A percentile compares a stretch with the other conserved stretches of the same genome.
Conservation (phyloP, 805 yeast genomes). For the Kodamaea lidongshanica region DNA sequence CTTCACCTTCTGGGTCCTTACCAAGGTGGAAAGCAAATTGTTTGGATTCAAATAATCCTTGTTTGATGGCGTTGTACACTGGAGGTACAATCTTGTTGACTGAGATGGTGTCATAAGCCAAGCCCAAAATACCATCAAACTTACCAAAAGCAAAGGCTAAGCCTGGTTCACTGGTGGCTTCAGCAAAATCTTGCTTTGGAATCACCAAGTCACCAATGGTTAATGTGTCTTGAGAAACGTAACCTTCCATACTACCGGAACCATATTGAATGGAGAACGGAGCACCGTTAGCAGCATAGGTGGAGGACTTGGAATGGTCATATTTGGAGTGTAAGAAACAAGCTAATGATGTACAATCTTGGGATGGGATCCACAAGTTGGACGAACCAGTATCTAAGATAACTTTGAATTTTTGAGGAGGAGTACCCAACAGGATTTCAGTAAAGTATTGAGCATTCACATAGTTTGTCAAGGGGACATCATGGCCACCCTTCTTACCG, state of each 20-base stretch:
- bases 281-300: slow-evolving; percentile 83
- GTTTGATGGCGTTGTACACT: slow-evolving; percentile 76
- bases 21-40: slow-evolving; percentile 91
- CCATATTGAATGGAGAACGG: slow-evolving; percentile 86
- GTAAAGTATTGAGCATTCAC: slow-evolving; percentile 95
- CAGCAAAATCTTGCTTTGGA: slow-evolving; percentile 90
- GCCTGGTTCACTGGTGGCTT: slow-evolving; percentile 96
- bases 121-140: slow-evolving; percentile 95
- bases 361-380: slow-evolving; percentile 93
- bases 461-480: slow-evolving; percentile 86
- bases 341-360: slow-evolving; percentile 87
- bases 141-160: slow-evolving; percentile 97
- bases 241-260: slow-evolving; percentile 89
- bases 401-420: slow-evolving; percentile 89
- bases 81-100: slow-evolving; percentile 92
- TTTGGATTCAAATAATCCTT: slow-evolving; percentile 75
- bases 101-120: slow-evolving; percentile 88
- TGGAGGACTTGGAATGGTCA: slow-evolving; percentile 73
- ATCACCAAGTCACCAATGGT: slow-evolving; percentile 78
- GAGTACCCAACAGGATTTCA: slow-evolving; percentile 86
- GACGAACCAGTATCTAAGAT: slow-evolving; percentile 95
- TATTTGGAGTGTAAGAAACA: slow-evolving; percentile 92
- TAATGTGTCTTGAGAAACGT: slow-evolving; percentile 78
- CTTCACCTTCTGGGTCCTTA: slow-evolving; percentile 49
- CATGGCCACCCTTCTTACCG: slow-evolving; percentile 34